Conservation (phyloP, 768 basidiomycete genomes). For the Leucocoprinus leucothites region DNA sequence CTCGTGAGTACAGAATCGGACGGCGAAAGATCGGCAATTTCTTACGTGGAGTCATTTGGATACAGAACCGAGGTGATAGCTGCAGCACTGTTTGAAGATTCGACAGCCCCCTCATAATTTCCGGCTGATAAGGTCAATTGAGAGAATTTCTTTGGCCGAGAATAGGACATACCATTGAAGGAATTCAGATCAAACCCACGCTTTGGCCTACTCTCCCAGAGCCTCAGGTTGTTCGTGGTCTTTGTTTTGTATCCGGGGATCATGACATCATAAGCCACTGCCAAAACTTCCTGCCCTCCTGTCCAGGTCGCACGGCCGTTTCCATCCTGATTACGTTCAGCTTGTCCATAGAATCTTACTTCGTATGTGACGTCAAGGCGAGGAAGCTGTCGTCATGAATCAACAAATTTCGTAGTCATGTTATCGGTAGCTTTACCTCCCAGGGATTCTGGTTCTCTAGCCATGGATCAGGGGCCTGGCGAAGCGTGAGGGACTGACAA, state of each 20-base stretch:
- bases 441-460: conserved; percentile 84
- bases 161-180: conserved; percentile 55
- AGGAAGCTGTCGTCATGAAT: conserved; percentile 40
- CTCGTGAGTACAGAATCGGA: not conserved
- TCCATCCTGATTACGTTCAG: conserved; percentile 64
- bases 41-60: conserved; percentile 86
- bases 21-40: conserved; percentile 14
- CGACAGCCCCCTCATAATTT: conserved; percentile 88
- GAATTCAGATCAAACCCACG: conserved; percentile 91
- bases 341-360: conserved; percentile 84
- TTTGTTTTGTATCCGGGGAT: conserved; percentile 83
- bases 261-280: conserved; percentile 93
- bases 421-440: conserved; percentile 45
- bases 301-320: conserved; percentile 68
- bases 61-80: conserved; percentile 95
- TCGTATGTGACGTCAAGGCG: conserved; percentile 83
- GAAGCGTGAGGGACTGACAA: conserved; percentile 13
- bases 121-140: conserved; percentile 52
- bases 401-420: not conserved
- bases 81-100: conserved; percentile 84
- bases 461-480: conserved; percentile 85
- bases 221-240: conserved; percentile 87
- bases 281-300: conserved; percentile 92
- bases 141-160: too few relatives aligned
- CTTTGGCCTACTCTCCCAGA: conserved; percentile 85